Percentiles rank a stretch among this genome's conserved stretches.
These are phyloP conservation scores for Thelonectria rubi DNA, from an alignment of 2,329 filamentous ascomycete genomes.

Conservation along the genomic window DNA sequence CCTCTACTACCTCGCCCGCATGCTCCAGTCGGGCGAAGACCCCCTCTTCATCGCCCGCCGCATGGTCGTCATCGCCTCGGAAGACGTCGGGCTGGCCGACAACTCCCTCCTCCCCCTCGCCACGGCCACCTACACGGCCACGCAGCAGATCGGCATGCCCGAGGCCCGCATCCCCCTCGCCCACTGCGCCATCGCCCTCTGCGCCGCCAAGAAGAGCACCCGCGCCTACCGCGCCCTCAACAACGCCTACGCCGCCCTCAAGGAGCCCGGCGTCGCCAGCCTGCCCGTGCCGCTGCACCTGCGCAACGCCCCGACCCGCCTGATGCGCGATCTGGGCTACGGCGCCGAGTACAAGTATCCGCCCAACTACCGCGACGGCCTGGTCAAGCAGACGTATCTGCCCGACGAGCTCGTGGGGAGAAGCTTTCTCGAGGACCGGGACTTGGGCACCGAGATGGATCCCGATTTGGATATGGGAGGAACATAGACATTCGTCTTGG, in stretches of 20 bases:
- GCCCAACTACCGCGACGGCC: conserved; percentile 85
- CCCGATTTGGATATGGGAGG: conserved; percentile 64
- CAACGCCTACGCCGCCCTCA: conserved; percentile 80
- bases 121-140: conserved; percentile 84
- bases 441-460: conserved; percentile 83
- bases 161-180: conserved; percentile 93
- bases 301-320: conserved; percentile 86
- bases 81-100: conserved; percentile 92
- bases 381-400: conserved; percentile 88
- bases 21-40: conserved; percentile 95
- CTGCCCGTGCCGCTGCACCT: conserved; percentile 88
- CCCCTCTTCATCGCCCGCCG: conserved; percentile 90
- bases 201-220: conserved; percentile 85
- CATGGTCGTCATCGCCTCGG: conserved; percentile 93
- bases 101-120: conserved; percentile 84
- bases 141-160: conserved; percentile 93
- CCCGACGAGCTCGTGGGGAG: conserved; percentile 77
- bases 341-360: conserved; percentile 97
- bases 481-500: conserved; percentile 7
- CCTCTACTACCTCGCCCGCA: conserved; percentile 93
- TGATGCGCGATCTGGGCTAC: conserved; percentile 94
- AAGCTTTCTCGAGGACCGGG: conserved; percentile 79
- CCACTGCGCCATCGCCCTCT: conserved; percentile 84
- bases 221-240: conserved; percentile 84
- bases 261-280: conserved; percentile 83